phyloP scores from a whole-genome alignment of 2,329 filamentous ascomycete genomes.

The Ascochyta koolunga region DNA sequence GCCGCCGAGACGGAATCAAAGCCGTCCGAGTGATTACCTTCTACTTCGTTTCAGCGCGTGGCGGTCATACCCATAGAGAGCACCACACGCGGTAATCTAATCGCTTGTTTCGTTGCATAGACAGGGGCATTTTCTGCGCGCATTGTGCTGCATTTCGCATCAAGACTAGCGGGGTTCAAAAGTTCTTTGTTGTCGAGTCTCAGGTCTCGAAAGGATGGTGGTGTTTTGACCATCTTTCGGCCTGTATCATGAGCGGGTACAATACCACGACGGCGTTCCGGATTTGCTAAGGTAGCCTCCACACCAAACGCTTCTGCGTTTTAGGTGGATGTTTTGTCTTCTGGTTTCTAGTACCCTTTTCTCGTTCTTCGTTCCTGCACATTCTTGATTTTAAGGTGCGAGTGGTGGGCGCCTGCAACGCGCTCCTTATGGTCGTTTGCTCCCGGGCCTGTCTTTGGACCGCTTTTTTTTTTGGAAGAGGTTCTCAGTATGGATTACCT shows the following conservation, averaged over 20 bases:
- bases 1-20: conserved; percentile 48
- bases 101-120: conserved; percentile 50
- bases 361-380: conserved; percentile 20
- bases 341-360: conserved; percentile 15
- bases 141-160: conserved; percentile 48
- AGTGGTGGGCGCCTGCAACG: conserved; percentile 4
- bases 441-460: not conserved
- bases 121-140: conserved; percentile 48
- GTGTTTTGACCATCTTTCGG: conserved; percentile 23
- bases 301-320: conserved; percentile 29
- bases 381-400: conserved; percentile 19
- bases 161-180: conserved; percentile 28
- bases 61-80: conserved; percentile 45
- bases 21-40: conserved; percentile 48
- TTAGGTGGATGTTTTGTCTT: conserved; percentile 24
- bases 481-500: conserved; percentile 28
- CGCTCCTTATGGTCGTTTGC: conserved; percentile 17
- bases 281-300: conserved; percentile 26
- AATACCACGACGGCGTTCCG: conserved; percentile 37
- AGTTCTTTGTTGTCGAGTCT: conserved; percentile 34
- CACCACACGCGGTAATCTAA: conserved; percentile 47
- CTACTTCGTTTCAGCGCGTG: conserved; percentile 42
- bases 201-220: conserved; percentile 21
- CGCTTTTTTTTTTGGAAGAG: conserved; percentile 8
- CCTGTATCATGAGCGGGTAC: conserved; percentile 21